Evolutionary conservation across 2,329 filamentous ascomycete genomes (phyloP), one percentile per base, ranked within the genome.

Genomic region (Colletotrichum tropicale): DNA sequence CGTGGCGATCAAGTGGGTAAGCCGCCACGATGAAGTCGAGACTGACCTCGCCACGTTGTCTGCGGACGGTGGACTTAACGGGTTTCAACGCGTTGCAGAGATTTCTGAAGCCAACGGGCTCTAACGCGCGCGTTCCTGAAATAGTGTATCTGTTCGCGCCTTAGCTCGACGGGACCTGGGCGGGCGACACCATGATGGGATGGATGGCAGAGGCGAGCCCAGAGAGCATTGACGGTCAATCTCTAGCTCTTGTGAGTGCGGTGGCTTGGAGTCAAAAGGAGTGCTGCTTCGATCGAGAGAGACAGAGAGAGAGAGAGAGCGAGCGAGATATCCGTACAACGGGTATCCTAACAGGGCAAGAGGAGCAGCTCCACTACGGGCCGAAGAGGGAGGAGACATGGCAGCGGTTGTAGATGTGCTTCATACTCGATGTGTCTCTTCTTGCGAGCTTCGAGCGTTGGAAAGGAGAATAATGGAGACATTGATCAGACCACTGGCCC

Each of bases 1-100:
- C 56, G 52, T 38, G 70, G 34, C 70, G 70, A 76, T 76, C 74
- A 74, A 76, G 70, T 65, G 70, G 64, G 70, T 24, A 74, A 8
- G 64, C 32, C 56, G 43, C 48, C 34, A 64, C 58, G 24, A 64
- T 60, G 64, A 58, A 69, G 62, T 72, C 24, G 55, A 62, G 24
- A 64, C 64, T 48, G 64, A 32, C 30, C 56, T 75, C 69, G 73
- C 74, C 74, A 73, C 70, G 64, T 68, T 68, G 32, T 71, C 28
- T 36, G 61, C 34, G 30, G 32, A 30, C 16, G 65, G 24, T 34
- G 56, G 70, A 15, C 18, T 71, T 26, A 26, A 70, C 24, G 34
- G 38, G 21, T 10, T 32, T 48, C 56, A 32, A 62, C 56, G 30
- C 52, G 61, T 24, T 62, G 28, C 10, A 43, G 38, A 66, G 30